phyloP scores from a whole-genome alignment of 1,284 basidiomycete genomes.

The Leccinum angustisporum region DNA sequence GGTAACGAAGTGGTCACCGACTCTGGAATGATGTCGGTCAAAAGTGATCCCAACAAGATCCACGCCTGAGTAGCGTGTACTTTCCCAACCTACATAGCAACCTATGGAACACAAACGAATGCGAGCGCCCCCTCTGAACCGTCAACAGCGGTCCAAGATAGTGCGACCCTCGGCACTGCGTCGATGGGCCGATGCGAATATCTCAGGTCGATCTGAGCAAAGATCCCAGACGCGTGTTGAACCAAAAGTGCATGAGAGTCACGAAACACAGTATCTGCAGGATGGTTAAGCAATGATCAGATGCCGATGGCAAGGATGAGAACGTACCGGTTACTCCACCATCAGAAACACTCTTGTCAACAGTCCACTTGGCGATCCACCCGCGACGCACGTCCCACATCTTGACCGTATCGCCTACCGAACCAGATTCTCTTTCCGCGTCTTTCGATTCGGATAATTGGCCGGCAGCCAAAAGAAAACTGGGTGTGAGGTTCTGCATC shows the following conservation, averaged over 20 bases:
- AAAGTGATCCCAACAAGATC: conserved; percentile 60
- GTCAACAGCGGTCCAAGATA: conserved; percentile 62
- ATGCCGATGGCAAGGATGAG: background rate
- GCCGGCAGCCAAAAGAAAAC: conserved; percentile 18
- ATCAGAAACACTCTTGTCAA: conserved; percentile 61
- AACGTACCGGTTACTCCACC: conserved; percentile 67
- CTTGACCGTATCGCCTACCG: conserved; percentile 64
- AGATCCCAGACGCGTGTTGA: conserved; percentile 74
- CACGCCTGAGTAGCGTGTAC: conserved; percentile 68
- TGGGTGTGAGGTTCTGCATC: conserved; percentile 25
- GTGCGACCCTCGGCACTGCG: conserved; percentile 62
- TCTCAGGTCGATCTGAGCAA: conserved; percentile 78
- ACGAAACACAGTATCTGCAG: conserved; percentile 66
- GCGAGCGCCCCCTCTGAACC: conserved; percentile 54
- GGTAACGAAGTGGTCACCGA: conserved; percentile 28
- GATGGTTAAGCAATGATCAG: background rate
- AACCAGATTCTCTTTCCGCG: conserved; percentile 24
- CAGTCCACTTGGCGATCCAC: conserved; percentile 81
- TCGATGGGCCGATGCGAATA: conserved; percentile 66
- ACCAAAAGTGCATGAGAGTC: conserved; percentile 77
- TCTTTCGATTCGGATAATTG: conserved; percentile 16
- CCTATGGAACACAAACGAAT: conserved; percentile 54
- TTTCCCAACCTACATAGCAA: conserved; percentile 61
- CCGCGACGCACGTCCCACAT: conserved; percentile 87
- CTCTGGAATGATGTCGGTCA: conserved; percentile 48